Base-by-base conservation (phyloP, 2,329 filamentous ascomycete species). In the Didymella sp. region DNA sequence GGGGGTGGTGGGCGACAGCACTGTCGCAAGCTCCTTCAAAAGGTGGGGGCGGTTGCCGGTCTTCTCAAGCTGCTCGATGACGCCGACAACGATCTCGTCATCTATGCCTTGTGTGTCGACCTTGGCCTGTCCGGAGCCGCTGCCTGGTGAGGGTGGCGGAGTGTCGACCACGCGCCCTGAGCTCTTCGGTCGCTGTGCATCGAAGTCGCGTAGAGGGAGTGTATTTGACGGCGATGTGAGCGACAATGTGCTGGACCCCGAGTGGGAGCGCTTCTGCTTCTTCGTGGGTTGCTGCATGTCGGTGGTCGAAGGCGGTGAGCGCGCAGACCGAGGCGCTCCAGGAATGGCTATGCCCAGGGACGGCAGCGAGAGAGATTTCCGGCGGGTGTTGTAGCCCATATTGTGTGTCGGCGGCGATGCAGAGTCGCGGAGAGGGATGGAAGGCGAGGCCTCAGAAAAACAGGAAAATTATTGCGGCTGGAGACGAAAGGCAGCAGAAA, bases 321-420 rank as follows among this genome's bases (percentile, higher is more conserved):
- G 84, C 43, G 70, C 69, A 55, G 80, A 74, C 72, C 84, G 82
- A 63, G 83, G 83, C 40, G 51, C 71, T 58, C 72, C 72, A 52
- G 87, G 87, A 51, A 97, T 83, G 71, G 95, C 91, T 70, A 98
- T 96, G 76, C 95, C 95, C 71, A 98, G 85, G 66, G 92, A 96
- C 59, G 92, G 90, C 73, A 98, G 83, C 61, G 93, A 97, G 66
- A 99, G 82, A 73, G 92, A 96, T 83, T 98, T 98, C 78, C 93
- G 89, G 79, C 94, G 90, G 67, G 94, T 98, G 79, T 97, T 96
- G 84, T 97, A 97, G 74, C 89, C 90, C 92, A 96, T 96, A 71
- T 69, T 80, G 59, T 31, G 50, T 53, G 38, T 41, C 38, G 3
- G 43, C 30, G 48, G 37, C 30, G 43, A 48, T 57, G 48, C 21